Evolutionary conservation across 805 yeast species (phyloP).

Genomic region (Metschnikowia baotianmanensis): DNA sequence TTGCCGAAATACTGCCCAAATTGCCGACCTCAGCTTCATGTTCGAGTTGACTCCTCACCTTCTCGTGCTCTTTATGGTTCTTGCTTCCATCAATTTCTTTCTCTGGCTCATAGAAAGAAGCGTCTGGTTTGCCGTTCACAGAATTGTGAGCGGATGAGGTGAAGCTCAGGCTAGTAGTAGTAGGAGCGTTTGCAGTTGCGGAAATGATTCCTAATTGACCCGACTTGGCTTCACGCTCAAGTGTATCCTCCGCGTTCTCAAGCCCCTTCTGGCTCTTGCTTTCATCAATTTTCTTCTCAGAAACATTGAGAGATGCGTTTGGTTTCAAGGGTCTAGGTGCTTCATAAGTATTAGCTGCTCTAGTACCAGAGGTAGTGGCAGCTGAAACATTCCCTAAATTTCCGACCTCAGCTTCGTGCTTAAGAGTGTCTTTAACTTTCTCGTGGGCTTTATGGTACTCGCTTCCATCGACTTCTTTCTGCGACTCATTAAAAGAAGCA

Average conservation of each 20-base stretch:
- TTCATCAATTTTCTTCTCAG: too few species aligned
- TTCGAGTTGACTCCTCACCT: slow-evolving; percentile 8
- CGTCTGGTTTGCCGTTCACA: slow-evolving; percentile 5
- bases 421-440: slow-evolving; percentile 6
- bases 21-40: slow-evolving; percentile 10
- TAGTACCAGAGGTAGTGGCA: too few species aligned
- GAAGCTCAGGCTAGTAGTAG: too few species aligned
- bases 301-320: not conserved
- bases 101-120: slow-evolving; percentile 6
- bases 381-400: slow-evolving; percentile 8
- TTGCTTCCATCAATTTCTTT: slow-evolving; percentile 10
- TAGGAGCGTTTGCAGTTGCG: too few species aligned
- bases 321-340: too few species aligned
- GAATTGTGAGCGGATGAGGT: too few species aligned
- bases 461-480: slow-evolving; percentile 10
- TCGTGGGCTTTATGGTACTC: slow-evolving; percentile 9
- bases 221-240: too few species aligned
- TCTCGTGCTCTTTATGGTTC: slow-evolving; percentile 9
- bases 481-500: slow-evolving; percentile 8
- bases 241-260: too few species aligned
- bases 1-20: slow-evolving; percentile 9
- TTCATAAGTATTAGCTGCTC: too few species aligned
- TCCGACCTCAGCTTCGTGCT: slow-evolving; percentile 11
- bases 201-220: too few species aligned
- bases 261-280: too few species aligned